Evolutionary conservation across 768 basidiomycete genomes (phyloP), one percentile per base, ranked within the genome.

Genomic region (Leccinellum albellum): DNA sequence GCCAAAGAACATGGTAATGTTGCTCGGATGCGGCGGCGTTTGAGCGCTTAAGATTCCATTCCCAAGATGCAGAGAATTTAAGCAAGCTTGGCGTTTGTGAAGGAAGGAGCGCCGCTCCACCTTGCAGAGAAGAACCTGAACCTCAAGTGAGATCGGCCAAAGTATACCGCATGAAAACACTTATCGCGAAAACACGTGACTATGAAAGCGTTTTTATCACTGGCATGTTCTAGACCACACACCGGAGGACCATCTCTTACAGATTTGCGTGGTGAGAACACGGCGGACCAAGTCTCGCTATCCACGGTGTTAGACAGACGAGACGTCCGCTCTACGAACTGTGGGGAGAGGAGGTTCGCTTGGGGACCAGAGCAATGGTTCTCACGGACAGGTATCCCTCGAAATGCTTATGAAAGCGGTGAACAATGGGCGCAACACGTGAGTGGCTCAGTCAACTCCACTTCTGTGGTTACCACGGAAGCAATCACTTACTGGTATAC

Each of bases 41-140:
- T 9, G 20, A 6, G 2, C 7, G 14, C 42, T 44, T 29, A 24
- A 31, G 28, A 24, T 5, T 9, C 29, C 8, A 53, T 53, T 23
- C 48, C 33, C 48, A 42, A 49, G 44, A 62, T 53, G 60, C 31
- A 51, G 29, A 13, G 21, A 2, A 47, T 57, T 28, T 53, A 31
- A 54, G 48, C 17, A 3, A 17, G 31, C 17, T 61, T 44, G 17
- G 48, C 44, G 26, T 31, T 53, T 47, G 54, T 20, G 40, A 57
- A 51, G 29, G 53, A 61, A 24, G 50, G n/a, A 0, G 56, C 40
- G 50, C 21, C 15, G 17, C 12, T 57, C 33, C 42, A 29, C 8
- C 1, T 23, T 42, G 51, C 33, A 24, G 61, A 40, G 40, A 21
- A 12, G 2, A 31, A 33, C 31, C 50, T 50, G 2, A 31, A 33